phyloP scores from a whole-genome alignment of 345 rosid species.

The Corchorus capsularis region DNA sequence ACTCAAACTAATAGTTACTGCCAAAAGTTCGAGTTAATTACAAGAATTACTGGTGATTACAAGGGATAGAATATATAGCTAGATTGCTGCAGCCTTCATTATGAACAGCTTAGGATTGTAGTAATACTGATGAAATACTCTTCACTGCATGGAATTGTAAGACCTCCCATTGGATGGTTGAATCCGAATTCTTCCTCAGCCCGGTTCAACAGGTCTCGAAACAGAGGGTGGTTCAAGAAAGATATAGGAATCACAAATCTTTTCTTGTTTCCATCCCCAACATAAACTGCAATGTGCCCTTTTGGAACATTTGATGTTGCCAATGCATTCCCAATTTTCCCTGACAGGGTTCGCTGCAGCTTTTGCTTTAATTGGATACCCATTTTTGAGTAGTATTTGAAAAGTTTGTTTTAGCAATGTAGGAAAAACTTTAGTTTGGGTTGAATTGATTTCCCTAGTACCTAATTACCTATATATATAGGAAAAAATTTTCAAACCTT shows the following conservation, averaged over 20 bases:
- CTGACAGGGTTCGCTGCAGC: constrained; percentile 65
- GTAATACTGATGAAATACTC: constrained; percentile 44
- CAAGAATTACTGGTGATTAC: constrained; percentile 3
- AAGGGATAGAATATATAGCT: background rate
- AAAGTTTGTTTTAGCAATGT: background rate
- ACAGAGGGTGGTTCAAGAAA: constrained; percentile 64
- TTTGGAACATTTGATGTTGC: constrained; percentile 46
- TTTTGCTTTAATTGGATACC: constrained; percentile 68
- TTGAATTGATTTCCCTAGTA: background rate
- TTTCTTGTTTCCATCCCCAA: constrained; percentile 50
- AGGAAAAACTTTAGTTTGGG: background rate
- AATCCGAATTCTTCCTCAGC: constrained; percentile 87
- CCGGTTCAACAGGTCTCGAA: constrained; percentile 51
- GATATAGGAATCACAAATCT: constrained; percentile 74
- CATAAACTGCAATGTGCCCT: constrained; percentile 61
- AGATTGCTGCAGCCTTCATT: background rate
- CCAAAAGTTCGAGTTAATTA: background rate
- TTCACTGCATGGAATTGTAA: constrained; percentile 80
- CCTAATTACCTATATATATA: constrained; percentile 2
- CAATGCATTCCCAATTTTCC: constrained; percentile 38
- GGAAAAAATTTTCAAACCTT: background rate
- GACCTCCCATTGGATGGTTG: constrained; percentile 76
- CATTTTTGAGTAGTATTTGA: constrained; percentile 27
- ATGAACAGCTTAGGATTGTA: background rate
- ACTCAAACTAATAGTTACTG: background rate